Evolutionary conservation across 768 basidiomycete species (phyloP), one percentile per base, ranked within the genome.

Genomic region (Collybia mongolica): DNA sequence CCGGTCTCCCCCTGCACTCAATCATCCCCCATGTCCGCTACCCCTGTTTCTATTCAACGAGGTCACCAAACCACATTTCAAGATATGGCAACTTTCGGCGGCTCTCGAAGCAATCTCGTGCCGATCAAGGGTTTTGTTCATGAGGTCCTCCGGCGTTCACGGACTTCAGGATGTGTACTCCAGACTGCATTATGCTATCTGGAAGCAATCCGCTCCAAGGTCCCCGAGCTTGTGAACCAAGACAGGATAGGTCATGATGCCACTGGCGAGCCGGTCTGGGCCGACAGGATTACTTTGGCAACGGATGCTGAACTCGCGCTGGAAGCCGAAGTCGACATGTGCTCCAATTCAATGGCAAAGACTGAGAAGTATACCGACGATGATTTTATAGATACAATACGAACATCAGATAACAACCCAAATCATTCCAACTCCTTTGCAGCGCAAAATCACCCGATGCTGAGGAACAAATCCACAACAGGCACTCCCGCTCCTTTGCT

Each of bases 101-200:
- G 61, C 35, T 61, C 65, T 19, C 70, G 67, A 45, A 56, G 62
- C 54, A 72, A 74, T 41, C 62, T 82, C 15, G 70, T 82, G 6
- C 84, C 88, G 6, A 77, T 91, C 55, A 84, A 80, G 55, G 74
- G 78, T 4, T 96, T 96, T 59, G 90, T 96, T 23, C 88, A 91
- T 62, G 92, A 96, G 68, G 88, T 94, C 6, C 77, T 96, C 12
- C 80, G 90, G 45, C 86, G 93, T 32, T 93, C 90, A 11, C 81
- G 90, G 41, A 94, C 92, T 0, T 88, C 90, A 4, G 88, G 86
- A 38, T 82, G 79, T 39, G 89, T 93, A 3, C 76, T 96, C 6
- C 92, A 95, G 63, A 89, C 91, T 0, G 93, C 93, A 0, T 70
- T 93, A 0, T 92, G 93, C 63, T 95, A 94, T 62, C 72, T 95